Base-by-base conservation (phyloP, 331 rosid genomes). In the Pyracantha coccinea region DNA sequence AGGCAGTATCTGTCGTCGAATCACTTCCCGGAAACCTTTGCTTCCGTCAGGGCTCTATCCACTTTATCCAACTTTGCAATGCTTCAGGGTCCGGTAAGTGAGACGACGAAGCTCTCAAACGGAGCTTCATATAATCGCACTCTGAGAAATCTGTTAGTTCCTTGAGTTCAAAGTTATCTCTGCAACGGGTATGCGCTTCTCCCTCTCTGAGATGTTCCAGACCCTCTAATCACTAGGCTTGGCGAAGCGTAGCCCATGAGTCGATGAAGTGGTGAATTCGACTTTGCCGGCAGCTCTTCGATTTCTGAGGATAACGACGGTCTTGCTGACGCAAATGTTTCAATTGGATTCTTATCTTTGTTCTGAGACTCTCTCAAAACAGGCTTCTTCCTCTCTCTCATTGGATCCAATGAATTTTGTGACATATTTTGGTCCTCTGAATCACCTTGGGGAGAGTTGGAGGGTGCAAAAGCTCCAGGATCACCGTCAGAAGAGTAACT, bases 221-320 rank as follows among this genome's bases (percentile, higher is more conserved):
- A 19, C 38, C 97, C 92, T 73, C 72, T 77, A 29, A 88, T 81
- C 67, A 94, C 87, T 77, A 80, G 81, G 74, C 91, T 90, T 28
- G 93, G 95, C 21, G 97, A 90, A 77, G 85, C 71, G 80, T 92
- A 94, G 44, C 95, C 96, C 96, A 92, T 90, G 77, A 94, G 85
- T 69, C 74, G 72, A 87, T 92, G 93, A 79, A 90, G 99, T 23
- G 96, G 88, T 31, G 96, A 82, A 73, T 33, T 74, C 69, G 85
- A 80, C 64, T 62, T 80, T 12, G 66, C 67, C 4, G 72, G 73
- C 21, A 25, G 54, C 62, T 76, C 77, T 65, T 80, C 69, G 4
- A 23, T 81, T 80, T 80, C 84, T 12, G 93, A 63, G 68, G 92
- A 82, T 27, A 67, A 45, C 69, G 91, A 75, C 65, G 83, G 45